Evolutionary conservation across 2,329 filamentous ascomycete species (phyloP).

Genomic region (Penicillium occitanis): DNA sequence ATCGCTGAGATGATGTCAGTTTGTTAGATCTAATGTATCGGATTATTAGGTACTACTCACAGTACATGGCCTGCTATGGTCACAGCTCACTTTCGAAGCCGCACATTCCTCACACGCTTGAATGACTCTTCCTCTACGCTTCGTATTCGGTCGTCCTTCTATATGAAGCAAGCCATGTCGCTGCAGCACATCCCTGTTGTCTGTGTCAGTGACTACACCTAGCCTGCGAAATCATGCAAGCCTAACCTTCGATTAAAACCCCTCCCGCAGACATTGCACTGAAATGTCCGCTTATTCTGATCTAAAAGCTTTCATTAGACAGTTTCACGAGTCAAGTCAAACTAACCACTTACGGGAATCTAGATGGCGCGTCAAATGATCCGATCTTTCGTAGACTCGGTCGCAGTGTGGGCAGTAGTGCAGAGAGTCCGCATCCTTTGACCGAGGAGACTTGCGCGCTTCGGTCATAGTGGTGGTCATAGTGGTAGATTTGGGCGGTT

Average conservation of each 20-base stretch:
- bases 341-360: background rate
- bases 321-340: background rate
- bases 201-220: background rate
- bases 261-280: background rate
- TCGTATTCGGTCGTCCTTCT: background rate
- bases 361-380: background rate
- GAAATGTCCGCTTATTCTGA: background rate
- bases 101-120: conserved; percentile 2
- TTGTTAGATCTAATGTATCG: background rate
- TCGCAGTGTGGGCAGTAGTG: background rate
- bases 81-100: conserved; percentile 1
- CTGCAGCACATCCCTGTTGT: background rate
- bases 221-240: background rate
- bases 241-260: background rate
- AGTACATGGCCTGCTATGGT: background rate
- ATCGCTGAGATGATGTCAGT: background rate
- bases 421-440: background rate
- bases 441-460: background rate
- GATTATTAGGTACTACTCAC: background rate
- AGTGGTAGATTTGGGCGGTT: background rate
- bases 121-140: conserved; percentile 6
- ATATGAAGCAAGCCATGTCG: background rate
- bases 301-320: background rate
- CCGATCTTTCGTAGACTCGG: background rate
- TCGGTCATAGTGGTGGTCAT: background rate